These are phyloP conservation scores for Dothideomycetidae sp. DNA, from an alignment of 2,329 filamentous ascomycete genomes.

Conservation along the genomic window DNA sequence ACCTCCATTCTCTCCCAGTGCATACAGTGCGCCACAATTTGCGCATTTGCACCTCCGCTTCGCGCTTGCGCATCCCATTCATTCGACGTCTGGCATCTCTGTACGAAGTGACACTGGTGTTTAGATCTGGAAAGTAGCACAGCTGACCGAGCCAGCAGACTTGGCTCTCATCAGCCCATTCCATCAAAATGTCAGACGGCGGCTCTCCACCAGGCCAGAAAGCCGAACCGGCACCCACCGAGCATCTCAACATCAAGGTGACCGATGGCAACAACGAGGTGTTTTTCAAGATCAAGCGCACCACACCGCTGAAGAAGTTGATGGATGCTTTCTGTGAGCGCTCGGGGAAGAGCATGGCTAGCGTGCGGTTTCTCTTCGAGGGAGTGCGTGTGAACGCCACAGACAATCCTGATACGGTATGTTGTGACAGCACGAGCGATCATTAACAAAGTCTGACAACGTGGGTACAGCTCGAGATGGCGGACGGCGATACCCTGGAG, in stretches of 20 bases:
- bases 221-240: slow-evolving; percentile 38
- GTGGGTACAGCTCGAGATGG: slow-evolving; percentile 70
- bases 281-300: slow-evolving; percentile 99
- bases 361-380: slow-evolving; percentile 90
- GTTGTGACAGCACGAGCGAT: slow-evolving; percentile 25
- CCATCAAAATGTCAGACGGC: slow-evolving; percentile 39
- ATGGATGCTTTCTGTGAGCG: slow-evolving; percentile 98
- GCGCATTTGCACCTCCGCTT: too few relatives aligned
- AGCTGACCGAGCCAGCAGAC: too few relatives aligned
- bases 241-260: slow-evolving; percentile 98
- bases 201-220: slow-evolving; percentile 22
- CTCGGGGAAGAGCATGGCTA: slow-evolving; percentile 72
- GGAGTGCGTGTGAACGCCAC: slow-evolving; percentile 79
- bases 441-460: not conserved
- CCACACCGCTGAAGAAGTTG: slow-evolving; percentile 88
- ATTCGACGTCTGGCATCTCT: too few relatives aligned
- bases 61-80: too few relatives aligned
- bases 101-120: too few relatives aligned
- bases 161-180: too few relatives aligned
- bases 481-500: slow-evolving; percentile 87
- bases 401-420: slow-evolving; percentile 83
- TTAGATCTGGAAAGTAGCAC: too few relatives aligned
- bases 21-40: too few relatives aligned
- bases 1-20: too few relatives aligned
- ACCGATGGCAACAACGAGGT: slow-evolving; percentile 99